phyloP scores from a whole-genome alignment of 2,329 filamentous ascomycete genomes.

The Fusarium equiseti region DNA sequence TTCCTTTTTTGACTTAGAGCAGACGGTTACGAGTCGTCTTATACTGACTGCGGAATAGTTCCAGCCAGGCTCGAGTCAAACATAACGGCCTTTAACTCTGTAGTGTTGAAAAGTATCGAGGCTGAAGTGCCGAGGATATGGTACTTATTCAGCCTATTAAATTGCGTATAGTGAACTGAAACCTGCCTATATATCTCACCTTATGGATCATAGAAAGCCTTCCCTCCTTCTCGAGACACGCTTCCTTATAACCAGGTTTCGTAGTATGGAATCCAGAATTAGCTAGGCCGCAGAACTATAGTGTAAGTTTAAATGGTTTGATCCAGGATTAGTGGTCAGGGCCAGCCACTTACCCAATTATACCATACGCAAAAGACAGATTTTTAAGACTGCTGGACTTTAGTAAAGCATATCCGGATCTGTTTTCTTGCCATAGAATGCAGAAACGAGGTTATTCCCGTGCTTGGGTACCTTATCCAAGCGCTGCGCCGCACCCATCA shows the following conservation, averaged over 20 bases:
- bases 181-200: not conserved
- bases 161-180: not conserved
- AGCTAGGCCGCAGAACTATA: too few relatives aligned
- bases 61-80: not conserved
- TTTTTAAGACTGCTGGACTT: too few relatives aligned
- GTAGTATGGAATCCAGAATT: accelerated
- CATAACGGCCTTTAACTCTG: not conserved
- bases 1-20: not conserved
- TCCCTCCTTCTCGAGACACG: not conserved
- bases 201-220: accelerated
- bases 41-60: not conserved
- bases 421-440: too few relatives aligned
- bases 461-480: accelerated
- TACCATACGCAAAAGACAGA: accelerated
- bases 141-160: not conserved
- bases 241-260: too few relatives aligned
- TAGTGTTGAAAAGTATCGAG: not conserved
- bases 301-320: too few relatives aligned
- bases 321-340: not conserved
- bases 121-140: not conserved
- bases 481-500: not conserved
- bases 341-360: not conserved
- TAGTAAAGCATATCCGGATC: too few relatives aligned
- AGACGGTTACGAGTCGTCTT: not conserved
- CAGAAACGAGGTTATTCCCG: not conserved